A percentile compares a stretch with the other conserved stretches of the same genome.
These are phyloP conservation scores for Cornus florida DNA, from an alignment of 148 eudicot genomes.

Conservation along the genomic window DNA sequence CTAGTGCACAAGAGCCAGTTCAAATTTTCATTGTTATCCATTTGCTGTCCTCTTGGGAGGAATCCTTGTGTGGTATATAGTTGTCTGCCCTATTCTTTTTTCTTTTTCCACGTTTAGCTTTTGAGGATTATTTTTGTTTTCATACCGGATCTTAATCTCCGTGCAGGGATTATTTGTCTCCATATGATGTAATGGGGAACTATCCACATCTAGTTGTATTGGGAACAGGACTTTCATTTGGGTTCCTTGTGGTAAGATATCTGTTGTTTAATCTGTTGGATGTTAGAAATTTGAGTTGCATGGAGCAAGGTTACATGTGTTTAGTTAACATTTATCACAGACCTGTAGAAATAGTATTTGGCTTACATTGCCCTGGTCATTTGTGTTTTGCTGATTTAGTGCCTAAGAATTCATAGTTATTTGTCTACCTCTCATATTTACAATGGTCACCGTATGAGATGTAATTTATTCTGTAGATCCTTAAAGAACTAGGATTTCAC, in stretches of 20 bases:
- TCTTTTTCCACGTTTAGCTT: conserved; percentile 6
- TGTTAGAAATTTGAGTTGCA: background rate
- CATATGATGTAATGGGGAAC: conserved; percentile 59
- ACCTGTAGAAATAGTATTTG: background rate
- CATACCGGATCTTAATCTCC: conserved; percentile 6
- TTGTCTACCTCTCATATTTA: background rate
- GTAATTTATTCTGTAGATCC: background rate
- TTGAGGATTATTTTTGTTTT: background rate
- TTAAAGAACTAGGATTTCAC: no score
- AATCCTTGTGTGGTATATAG: conserved; percentile 66
- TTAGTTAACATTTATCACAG: background rate
- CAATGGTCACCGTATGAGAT: background rate
- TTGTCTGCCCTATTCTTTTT: background rate
- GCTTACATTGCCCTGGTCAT: no score
- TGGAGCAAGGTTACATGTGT: background rate
- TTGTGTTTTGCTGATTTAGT: background rate
- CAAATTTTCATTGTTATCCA: background rate
- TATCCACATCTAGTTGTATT: conserved; percentile 78
- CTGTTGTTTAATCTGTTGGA: background rate
- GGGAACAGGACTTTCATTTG: conserved; percentile 94
- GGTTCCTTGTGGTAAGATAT: conserved; percentile 84
- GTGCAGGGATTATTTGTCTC: conserved; percentile 88
- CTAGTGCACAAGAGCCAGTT: background rate
- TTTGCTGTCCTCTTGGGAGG: conserved; percentile 66
- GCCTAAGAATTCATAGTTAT: background rate